Percentiles rank a stretch among this genome's conserved stretches.
These are phyloP conservation scores for Gastrodia elata DNA, from an alignment of 106 monocot species.

Conservation along the genomic window DNA sequence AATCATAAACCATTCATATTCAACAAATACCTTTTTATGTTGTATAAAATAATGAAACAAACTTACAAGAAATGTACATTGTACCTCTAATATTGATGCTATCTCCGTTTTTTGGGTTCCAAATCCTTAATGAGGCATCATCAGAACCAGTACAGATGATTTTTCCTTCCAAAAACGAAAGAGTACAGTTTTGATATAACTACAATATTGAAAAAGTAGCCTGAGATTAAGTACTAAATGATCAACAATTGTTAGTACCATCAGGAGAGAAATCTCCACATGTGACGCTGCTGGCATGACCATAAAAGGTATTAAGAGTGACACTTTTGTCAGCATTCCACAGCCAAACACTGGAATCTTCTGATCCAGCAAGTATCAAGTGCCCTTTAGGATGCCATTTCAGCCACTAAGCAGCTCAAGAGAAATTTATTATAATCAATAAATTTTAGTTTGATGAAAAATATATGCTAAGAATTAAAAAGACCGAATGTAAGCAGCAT, in stretches of 20 bases:
- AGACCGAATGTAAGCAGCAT: not conserved
- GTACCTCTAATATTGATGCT: slow-evolving; percentile 58
- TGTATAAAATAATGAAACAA: not conserved
- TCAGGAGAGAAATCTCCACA: slow-evolving; percentile 98
- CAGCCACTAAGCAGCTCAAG: slow-evolving; percentile 52
- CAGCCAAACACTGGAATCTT: slow-evolving; percentile 79
- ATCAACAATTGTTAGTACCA: slow-evolving; percentile 34
- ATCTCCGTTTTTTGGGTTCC: slow-evolving; percentile 78
- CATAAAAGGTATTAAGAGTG: slow-evolving; percentile 65
- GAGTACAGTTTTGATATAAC: not conserved
- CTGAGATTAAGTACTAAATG: not conserved
- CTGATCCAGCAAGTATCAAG: slow-evolving; percentile 72
- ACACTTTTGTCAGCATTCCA: slow-evolving; percentile 82
- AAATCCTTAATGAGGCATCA: slow-evolving; percentile 83
- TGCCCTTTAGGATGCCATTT: slow-evolving; percentile 93
- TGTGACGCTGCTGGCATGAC: slow-evolving; percentile 74
- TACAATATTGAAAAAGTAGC: not conserved
- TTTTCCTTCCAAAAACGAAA: slow-evolving; percentile 53
- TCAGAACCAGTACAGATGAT: slow-evolving; percentile 84
- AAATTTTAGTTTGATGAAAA: not conserved
- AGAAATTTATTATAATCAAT: not conserved
- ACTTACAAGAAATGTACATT: not conserved
- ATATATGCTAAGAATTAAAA: not conserved
- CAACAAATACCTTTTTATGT: no score
- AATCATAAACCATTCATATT: no score